phyloP scores from a whole-genome alignment of 1,284 basidiomycete genomes.

The Coniophora puteana region DNA sequence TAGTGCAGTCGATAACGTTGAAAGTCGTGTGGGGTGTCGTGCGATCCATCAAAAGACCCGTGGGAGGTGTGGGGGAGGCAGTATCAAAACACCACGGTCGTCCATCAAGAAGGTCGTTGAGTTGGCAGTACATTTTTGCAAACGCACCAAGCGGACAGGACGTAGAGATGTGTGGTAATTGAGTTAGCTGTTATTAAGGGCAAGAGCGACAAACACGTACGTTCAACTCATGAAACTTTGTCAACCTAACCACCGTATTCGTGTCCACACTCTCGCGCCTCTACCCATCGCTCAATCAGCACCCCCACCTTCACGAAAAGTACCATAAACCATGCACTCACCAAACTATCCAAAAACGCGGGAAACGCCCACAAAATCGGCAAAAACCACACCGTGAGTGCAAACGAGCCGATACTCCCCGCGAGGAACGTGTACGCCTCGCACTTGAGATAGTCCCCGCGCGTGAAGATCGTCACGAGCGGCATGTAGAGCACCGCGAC shows the following conservation, averaged over 20 bases:
- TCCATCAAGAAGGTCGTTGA: no score
- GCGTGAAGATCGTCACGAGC: slow-evolving; percentile 57
- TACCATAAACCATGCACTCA: slow-evolving; percentile 31
- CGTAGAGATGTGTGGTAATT: no score
- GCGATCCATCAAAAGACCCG: not conserved
- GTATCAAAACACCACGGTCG: not conserved
- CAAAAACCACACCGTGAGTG: slow-evolving; percentile 64
- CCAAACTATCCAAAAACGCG: slow-evolving; percentile 55
- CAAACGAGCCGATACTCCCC: slow-evolving; percentile 64
- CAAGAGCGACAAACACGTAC: slow-evolving; percentile 39
- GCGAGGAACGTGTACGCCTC: slow-evolving; percentile 67
- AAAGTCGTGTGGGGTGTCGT: not conserved
- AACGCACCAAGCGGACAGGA: no score
- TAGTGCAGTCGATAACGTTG: not conserved
- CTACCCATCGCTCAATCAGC: slow-evolving; percentile 31
- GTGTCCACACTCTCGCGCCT: slow-evolving; percentile 53
- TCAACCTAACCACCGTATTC: slow-evolving; percentile 61
- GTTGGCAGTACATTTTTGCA: no score
- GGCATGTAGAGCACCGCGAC: slow-evolving; percentile 67
- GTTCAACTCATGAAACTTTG: slow-evolving; percentile 76
- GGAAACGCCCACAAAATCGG: slow-evolving; percentile 72
- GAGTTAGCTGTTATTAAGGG: no score
- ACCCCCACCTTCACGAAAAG: not conserved
- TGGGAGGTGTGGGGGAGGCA: not conserved
- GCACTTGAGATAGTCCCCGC: slow-evolving; percentile 46